Percentiles rank a stretch among this genome's conserved stretches.
phyloP scores from a whole-genome alignment of 257 asterid species.

The Coffea eugenioides region DNA sequence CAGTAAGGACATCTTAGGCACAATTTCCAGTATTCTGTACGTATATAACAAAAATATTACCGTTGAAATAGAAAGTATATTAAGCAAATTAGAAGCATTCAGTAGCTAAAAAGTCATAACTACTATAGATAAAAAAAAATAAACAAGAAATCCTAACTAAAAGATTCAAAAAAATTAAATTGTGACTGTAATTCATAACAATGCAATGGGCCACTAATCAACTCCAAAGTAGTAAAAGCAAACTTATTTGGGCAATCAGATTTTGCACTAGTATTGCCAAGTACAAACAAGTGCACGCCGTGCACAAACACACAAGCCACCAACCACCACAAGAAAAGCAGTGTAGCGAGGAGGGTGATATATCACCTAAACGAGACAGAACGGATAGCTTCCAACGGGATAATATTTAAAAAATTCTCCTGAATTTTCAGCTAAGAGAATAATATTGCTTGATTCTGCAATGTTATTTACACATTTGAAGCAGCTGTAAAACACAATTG shows the following conservation, averaged over 20 bases:
- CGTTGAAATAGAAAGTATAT: not conserved
- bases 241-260: not conserved
- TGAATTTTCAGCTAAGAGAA: too few species aligned
- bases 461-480: too few species aligned
- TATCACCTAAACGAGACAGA: too few species aligned
- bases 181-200: not conserved
- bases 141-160: not conserved
- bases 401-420: not conserved
- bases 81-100: not conserved
- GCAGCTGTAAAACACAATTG: too few species aligned
- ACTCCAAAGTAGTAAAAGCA: not conserved
- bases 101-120: not conserved
- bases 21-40: not conserved
- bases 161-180: not conserved
- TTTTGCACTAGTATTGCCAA: not conserved
- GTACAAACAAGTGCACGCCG: not conserved
- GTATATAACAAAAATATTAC: not conserved
- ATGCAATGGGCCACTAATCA: not conserved
- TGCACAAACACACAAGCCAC: not conserved
- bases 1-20: not conserved
- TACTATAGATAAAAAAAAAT: not conserved
- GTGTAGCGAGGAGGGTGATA: too few species aligned
- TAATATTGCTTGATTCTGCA: too few species aligned
- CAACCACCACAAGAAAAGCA: not conserved
- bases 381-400: too few species aligned